Evolutionary conservation across 1,284 basidiomycete genomes (phyloP), one percentile per base, ranked within the genome.

Genomic region (Exsudoporus floridanus): DNA sequence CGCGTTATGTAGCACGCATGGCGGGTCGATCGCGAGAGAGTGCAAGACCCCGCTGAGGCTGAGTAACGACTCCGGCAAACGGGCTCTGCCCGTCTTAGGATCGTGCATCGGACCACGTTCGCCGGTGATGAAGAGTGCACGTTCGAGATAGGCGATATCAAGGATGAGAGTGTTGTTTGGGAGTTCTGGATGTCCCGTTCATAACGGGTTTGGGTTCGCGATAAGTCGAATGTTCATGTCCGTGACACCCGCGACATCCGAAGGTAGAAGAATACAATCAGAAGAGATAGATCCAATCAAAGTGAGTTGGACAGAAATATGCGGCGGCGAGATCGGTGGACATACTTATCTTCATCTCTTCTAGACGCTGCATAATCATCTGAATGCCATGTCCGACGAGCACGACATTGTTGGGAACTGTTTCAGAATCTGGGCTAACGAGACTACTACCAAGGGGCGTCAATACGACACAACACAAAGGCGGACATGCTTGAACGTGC

Each of bases 381-480:
- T 71, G 70, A 37, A 81, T 70, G 27, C 88, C 87, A 58, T 91
- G 83, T 2, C 77, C 83, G n/a, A 94, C 78, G 5, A 94, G 75
- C 23, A 94, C 83, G 37, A 94, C 82, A 7, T 76, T 78, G 66
- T 93, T 94, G 31, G 86, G 65, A 0, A 76, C 69, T 4, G 80
- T 84, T 61, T 93, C 90, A 5, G 84, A 85, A 62, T 92, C 90
- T 0, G 92, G 91, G 50, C 84, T 88, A 2, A 83, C 77, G 21
- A 93, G 78, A 56, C 83, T 85, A 67, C 86, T 88, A 70, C 59
- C 56, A 12, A 16, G 50, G 27, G 60, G 31, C 4, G 13, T 67
- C 43, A 64, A 48, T 31, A 52, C 4, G 7, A 38, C 18, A n/a
- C 14, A 39, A 53, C 28, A 37, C 46, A 33, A 6, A 30, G 21